These are phyloP conservation scores for Williopsis jadinii DNA, from an alignment of 1,139 yeast genomes.

Conservation along the genomic window DNA sequence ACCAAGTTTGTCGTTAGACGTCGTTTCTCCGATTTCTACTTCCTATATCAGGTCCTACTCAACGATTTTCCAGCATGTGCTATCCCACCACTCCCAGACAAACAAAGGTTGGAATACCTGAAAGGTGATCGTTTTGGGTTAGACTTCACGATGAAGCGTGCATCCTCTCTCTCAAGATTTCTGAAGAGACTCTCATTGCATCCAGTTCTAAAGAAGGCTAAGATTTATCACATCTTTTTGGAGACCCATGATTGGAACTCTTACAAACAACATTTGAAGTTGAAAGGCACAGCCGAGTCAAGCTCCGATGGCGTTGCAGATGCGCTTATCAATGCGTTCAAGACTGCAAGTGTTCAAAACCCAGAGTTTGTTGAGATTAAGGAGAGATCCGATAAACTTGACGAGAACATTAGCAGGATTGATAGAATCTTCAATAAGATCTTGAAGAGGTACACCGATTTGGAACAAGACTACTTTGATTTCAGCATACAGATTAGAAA, in stretches of 20 bases:
- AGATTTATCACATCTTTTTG: slow-evolving; percentile 67
- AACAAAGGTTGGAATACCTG: slow-evolving; percentile 81
- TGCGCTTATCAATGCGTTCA: slow-evolving; percentile 85
- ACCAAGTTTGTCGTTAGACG: slow-evolving; percentile 55
- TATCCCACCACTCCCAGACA: slow-evolving; percentile 92
- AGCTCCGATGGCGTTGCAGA: slow-evolving; percentile 50
- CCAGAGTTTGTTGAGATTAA: slow-evolving; percentile 80
- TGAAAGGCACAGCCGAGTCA: slow-evolving; percentile 23
- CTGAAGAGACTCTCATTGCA: slow-evolving; percentile 67
- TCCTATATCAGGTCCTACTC: slow-evolving; percentile 63
- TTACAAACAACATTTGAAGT: slow-evolving; percentile 57
- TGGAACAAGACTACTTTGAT: slow-evolving; percentile 65
- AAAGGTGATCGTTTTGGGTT: slow-evolving; percentile 88
- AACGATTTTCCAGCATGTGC: slow-evolving; percentile 81
- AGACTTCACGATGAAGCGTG: slow-evolving; percentile 76
- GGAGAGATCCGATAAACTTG: slow-evolving; percentile 75
- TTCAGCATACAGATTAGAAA: slow-evolving; percentile 66
- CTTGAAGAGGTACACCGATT: slow-evolving; percentile 64
- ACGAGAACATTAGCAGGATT: slow-evolving; percentile 71
- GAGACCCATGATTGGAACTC: slow-evolving; percentile 83
- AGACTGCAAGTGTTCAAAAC: slow-evolving; percentile 67
- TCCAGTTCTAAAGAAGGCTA: slow-evolving; percentile 62
- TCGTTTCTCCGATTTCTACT: slow-evolving; percentile 77
- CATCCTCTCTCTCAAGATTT: slow-evolving; percentile 77
- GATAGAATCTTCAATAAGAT: slow-evolving; percentile 74